phyloP scores from a whole-genome alignment of 1,139 yeast genomes.

The Scheffersomyces insectosa region DNA sequence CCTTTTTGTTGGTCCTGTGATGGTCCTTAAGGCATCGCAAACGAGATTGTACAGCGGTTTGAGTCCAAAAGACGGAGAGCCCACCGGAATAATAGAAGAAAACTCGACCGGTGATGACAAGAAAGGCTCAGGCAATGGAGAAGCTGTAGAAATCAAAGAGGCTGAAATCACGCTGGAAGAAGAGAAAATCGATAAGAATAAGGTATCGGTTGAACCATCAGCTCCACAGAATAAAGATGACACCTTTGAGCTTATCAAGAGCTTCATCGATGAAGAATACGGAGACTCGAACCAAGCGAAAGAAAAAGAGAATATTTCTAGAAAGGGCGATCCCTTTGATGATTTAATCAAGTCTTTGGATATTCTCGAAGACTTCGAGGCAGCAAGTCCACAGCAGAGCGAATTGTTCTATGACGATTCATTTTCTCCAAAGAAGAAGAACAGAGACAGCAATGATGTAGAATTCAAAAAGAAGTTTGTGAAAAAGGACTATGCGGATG shows the following conservation, averaged over 20 bases:
- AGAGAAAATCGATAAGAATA: too few species aligned
- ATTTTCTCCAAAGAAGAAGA: not conserved
- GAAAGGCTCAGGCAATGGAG: too few species aligned
- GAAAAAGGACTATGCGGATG: not conserved
- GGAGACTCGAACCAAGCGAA: not conserved
- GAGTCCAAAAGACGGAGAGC: too few species aligned
- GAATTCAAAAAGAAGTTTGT: too few species aligned
- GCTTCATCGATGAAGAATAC: not conserved
- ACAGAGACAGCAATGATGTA: not conserved
- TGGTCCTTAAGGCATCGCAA: too few species aligned
- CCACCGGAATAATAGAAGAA: too few species aligned
- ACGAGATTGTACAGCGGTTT: too few species aligned
- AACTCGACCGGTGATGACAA: too few species aligned
- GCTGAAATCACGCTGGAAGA: too few species aligned
- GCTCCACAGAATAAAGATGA: not conserved
- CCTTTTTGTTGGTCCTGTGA: too few species aligned
- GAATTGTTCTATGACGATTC: not conserved
- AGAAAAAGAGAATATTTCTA: not conserved
- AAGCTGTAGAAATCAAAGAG: too few species aligned
- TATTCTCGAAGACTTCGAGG: not conserved
- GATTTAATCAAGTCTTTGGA: constrained; percentile 3
- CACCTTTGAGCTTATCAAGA: not conserved
- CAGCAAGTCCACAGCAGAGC: not conserved
- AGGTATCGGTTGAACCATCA: too few species aligned
- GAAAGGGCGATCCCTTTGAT: not conserved